Percentiles rank a stretch among this genome's conserved stretches.
Conservation (phyloP, 306 rosid genomes). For the Quercus rubra region DNA sequence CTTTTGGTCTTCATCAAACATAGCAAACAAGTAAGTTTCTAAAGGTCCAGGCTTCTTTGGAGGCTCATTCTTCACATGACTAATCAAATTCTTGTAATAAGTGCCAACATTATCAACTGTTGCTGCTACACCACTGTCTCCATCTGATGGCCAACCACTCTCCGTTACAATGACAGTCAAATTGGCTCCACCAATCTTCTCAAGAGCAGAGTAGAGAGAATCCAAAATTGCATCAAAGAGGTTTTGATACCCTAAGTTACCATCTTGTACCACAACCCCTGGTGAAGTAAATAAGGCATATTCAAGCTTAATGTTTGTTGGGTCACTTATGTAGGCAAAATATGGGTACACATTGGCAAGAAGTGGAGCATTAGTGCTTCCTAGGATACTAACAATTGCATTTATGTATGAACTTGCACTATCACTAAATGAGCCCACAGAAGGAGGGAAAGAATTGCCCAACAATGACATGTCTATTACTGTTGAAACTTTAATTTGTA, state of each 20-base stretch:
- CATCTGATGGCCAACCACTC: slow-evolving; percentile 73
- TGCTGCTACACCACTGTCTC: slow-evolving; percentile 25
- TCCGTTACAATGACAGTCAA: slow-evolving; percentile 52
- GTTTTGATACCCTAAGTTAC: slow-evolving; percentile 31
- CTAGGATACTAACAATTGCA: slow-evolving; percentile 39
- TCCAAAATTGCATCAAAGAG: slow-evolving; percentile 49
- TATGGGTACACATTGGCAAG: slow-evolving; percentile 67
- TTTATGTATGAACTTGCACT: slow-evolving; percentile 18
- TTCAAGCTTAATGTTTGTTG: not conserved
- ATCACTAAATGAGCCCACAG: slow-evolving; percentile 21
- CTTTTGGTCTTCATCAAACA: slow-evolving; percentile 46
- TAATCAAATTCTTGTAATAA: slow-evolving; percentile 47
- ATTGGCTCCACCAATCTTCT: slow-evolving; percentile 32
- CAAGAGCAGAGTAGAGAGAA: slow-evolving; percentile 50
- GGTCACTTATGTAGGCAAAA: slow-evolving; percentile 12
- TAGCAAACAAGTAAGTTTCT: slow-evolving; percentile 38
- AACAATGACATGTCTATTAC: slow-evolving; percentile 26
- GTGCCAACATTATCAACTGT: slow-evolving; percentile 29
- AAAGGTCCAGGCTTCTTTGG: slow-evolving; percentile 34
- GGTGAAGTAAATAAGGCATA: slow-evolving; percentile 48
- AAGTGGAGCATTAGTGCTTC: slow-evolving; percentile 44
- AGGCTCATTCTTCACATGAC: slow-evolving; percentile 40
- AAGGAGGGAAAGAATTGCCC: slow-evolving; percentile 44
- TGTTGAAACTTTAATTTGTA: slow-evolving; percentile 59
- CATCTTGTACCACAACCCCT: slow-evolving; percentile 17